These are phyloP conservation scores for Podaxis mareebaensis DNA, from an alignment of 768 basidiomycete species.

Conservation along the genomic window DNA sequence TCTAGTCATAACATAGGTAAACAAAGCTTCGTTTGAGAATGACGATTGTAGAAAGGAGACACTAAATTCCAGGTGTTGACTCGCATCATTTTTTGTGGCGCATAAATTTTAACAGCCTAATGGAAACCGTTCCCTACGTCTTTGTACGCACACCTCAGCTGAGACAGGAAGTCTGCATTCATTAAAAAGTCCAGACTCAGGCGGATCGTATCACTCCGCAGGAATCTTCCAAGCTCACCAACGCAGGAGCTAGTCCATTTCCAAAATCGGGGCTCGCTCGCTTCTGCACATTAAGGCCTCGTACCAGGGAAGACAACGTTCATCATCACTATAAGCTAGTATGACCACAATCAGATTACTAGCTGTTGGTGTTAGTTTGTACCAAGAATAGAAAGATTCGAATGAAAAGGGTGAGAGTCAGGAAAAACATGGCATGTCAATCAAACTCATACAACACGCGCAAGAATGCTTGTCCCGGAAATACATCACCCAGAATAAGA, in stretches of 20 bases:
- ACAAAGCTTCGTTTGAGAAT: neutral
- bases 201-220: neutral
- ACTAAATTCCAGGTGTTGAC: no score
- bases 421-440: slow-evolving; percentile 4
- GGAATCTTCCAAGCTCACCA: neutral
- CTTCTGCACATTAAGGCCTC: neutral
- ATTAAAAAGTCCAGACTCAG: neutral
- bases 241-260: neutral
- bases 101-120: no score
- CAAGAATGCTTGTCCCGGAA: neutral
- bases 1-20: neutral
- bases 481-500: neutral
- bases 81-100: no score
- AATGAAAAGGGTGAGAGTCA: neutral
- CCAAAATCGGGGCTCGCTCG: neutral
- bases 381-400: slow-evolving; percentile 18
- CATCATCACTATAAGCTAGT: slow-evolving; percentile 12
- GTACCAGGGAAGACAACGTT: neutral
- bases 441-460: slow-evolving; percentile 1
- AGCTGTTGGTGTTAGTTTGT: slow-evolving; percentile 3
- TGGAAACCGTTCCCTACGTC: no score
- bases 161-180: no score
- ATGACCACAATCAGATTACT: slow-evolving; percentile 7
- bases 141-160: no score
- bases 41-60: no score